These are phyloP conservation scores for Abelmoschus esculentus DNA, from an alignment of 345 rosid genomes.

Conservation along the genomic window DNA sequence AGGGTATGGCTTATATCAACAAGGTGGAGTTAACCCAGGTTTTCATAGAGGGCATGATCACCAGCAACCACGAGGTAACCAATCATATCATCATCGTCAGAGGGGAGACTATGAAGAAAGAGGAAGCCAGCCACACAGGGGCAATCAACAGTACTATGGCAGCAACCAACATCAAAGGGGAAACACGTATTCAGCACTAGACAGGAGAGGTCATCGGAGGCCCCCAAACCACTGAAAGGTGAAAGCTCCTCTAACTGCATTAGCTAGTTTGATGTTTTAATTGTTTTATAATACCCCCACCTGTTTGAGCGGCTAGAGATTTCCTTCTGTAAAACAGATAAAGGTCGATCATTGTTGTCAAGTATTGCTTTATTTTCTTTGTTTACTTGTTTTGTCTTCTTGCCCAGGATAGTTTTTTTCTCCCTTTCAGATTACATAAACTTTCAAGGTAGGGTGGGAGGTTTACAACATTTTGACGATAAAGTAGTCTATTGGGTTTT, in stretches of 20 bases:
- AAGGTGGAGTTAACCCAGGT: slow-evolving; percentile 8
- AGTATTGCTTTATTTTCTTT: background rate
- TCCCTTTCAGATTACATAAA: background rate
- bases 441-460: background rate
- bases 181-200: slow-evolving; percentile 32
- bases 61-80: slow-evolving; percentile 21
- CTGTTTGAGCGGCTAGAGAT: background rate
- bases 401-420: background rate
- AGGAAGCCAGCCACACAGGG: slow-evolving; percentile 1
- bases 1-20: slow-evolving; percentile 32
- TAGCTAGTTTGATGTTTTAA: background rate
- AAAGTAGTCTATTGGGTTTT: background rate
- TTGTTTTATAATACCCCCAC: background rate
- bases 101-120: slow-evolving; percentile 13
- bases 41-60: slow-evolving; percentile 17
- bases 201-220: slow-evolving; percentile 20
- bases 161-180: slow-evolving; percentile 11
- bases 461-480: background rate
- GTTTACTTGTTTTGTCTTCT: background rate
- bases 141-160: slow-evolving; percentile 1
- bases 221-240: slow-evolving; percentile 18
- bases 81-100: slow-evolving; percentile 13
- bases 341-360: background rate
- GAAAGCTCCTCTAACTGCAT: background rate
- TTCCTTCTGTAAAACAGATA: background rate